Conservation (phyloP, 768 basidiomycete species). For the Kwoniella dendrophila region DNA sequence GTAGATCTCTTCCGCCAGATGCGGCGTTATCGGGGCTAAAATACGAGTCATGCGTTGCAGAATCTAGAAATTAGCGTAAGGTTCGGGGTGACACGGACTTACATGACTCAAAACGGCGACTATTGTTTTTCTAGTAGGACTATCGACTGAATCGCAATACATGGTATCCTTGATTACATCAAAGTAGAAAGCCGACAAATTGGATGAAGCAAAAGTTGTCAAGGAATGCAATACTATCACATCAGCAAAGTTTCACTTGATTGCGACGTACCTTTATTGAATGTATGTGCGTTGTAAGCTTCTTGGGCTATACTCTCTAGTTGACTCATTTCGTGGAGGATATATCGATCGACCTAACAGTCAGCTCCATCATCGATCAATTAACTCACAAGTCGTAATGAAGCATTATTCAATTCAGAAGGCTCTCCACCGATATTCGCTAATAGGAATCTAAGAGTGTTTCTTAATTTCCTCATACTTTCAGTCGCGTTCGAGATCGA, state of each 20-base stretch:
- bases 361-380: conserved; percentile 8
- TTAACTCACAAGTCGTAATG: conserved; percentile 18
- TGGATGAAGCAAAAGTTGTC: conserved; percentile 76
- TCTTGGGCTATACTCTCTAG: conserved; percentile 70
- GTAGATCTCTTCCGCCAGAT: conserved; percentile 82
- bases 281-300: conserved; percentile 74
- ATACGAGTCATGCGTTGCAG: conserved; percentile 69
- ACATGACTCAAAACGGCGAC: conserved; percentile 75
- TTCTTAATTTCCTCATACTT: conserved; percentile 78
- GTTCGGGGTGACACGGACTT: neutral
- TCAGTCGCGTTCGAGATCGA: conserved; percentile 75
- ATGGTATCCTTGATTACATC: conserved; percentile 87
- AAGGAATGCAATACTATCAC: conserved; percentile 69
- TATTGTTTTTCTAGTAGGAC: conserved; percentile 65
- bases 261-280: conserved; percentile 69
- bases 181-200: conserved; percentile 87
- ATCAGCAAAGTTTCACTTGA: neutral
- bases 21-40: conserved; percentile 83
- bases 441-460: conserved; percentile 80
- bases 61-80: conserved; percentile 59
- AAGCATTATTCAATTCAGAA: conserved; percentile 52
- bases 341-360: conserved; percentile 75
- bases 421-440: conserved; percentile 64
- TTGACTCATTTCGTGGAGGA: conserved; percentile 78
- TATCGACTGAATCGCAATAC: conserved; percentile 68